Conservation (phyloP, 352 stramenopile genomes). For the Pythium sukuiense region DNA sequence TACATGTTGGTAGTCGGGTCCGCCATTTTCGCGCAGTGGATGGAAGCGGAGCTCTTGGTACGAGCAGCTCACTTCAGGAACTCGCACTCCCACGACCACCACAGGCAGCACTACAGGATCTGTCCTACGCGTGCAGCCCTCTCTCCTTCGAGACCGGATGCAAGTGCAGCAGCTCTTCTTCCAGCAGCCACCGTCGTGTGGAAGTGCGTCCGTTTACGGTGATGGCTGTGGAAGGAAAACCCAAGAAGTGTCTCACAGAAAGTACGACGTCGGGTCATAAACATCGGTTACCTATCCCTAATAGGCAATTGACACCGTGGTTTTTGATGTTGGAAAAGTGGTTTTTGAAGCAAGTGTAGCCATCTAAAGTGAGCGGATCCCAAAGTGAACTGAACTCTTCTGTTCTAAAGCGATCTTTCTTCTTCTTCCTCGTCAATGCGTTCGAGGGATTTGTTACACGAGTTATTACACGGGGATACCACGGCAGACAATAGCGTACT, state of each 20-base stretch:
- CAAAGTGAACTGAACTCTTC: background rate
- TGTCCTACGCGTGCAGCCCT: background rate
- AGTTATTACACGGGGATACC: background rate
- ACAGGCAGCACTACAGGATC: background rate
- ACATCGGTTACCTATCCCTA: background rate
- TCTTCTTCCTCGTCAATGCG: background rate
- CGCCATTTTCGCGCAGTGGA: conserved; percentile 6
- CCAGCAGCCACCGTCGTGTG: background rate
- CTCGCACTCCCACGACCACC: background rate
- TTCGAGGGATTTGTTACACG: conserved; percentile 3
- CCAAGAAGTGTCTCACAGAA: background rate
- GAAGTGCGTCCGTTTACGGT: background rate
- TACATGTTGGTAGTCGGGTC: conserved; percentile 13
- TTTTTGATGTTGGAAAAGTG: background rate
- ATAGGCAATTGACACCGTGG: background rate
- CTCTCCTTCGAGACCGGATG: background rate
- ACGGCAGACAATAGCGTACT: background rate
- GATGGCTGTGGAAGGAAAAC: background rate
- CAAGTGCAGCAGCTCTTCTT: background rate
- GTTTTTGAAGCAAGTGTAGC: background rate
- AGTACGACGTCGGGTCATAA: background rate
- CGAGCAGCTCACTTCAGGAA: background rate
- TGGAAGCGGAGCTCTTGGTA: background rate
- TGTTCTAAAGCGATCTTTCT: background rate
- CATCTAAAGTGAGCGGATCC: background rate